Evolutionary conservation across 169 alveolate genomes (phyloP).

Genomic region (Plasmodium yoelii): DNA sequence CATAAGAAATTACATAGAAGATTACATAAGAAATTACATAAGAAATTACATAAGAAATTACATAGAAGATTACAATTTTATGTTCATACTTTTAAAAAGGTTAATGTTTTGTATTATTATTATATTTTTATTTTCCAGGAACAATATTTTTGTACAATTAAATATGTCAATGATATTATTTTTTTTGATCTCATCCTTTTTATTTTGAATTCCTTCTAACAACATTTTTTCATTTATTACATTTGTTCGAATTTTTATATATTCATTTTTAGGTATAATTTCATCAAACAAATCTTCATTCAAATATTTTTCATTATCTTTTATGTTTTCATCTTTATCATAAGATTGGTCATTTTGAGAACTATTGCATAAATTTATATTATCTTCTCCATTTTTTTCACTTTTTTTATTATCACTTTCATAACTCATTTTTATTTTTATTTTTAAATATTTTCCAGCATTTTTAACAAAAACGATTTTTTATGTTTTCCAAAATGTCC

Average conservation of each 20-base stretch:
- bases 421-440: constrained; percentile 15
- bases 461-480: background rate
- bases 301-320: constrained; percentile 18
- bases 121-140: constrained; percentile 47
- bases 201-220: constrained; percentile 27
- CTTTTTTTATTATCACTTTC: constrained; percentile 4
- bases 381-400: background rate
- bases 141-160: constrained; percentile 19
- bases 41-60: too few species aligned
- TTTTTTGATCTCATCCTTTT: background rate
- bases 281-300: constrained; percentile 25
- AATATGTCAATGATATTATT: constrained; percentile 27
- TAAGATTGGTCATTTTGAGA: too few species aligned
- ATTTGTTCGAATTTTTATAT: constrained; percentile 46
- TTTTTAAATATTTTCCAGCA: background rate
- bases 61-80: too few species aligned
- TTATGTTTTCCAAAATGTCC: too few species aligned
- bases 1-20: too few species aligned
- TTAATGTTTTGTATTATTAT: constrained; percentile 48
- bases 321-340: too few species aligned
- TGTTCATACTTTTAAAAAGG: constrained; percentile 43
- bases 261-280: constrained; percentile 41
- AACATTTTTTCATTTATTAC: constrained; percentile 62
- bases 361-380: background rate
- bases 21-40: too few species aligned